Base-by-base conservation (phyloP, 768 basidiomycete genomes). In the Chalciporus sphaerocephalus region DNA sequence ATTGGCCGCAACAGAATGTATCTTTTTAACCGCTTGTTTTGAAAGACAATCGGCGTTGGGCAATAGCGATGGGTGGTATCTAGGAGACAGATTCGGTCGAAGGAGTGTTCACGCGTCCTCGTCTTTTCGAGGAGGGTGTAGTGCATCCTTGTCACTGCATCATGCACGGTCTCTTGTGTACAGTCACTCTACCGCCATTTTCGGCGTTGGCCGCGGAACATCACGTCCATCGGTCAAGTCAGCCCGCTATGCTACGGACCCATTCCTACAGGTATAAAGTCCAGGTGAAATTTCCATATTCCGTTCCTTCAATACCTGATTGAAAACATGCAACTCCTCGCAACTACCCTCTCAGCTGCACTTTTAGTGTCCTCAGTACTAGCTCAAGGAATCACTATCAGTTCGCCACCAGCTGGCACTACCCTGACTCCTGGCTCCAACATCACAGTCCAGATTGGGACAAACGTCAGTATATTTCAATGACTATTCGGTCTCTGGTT, bases 391-490 rank as follows among this genome's bases (percentile, higher is more conserved):
- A 44, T 44, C 9, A 18, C 1, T 18, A 48, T 50, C 11, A 36
- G 25, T 17, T 23, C 15, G 3, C 49, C 49, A n/a, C 8, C 22
- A 11, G n/a, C 49, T 9, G 69, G 68, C 2, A 55, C 66, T 3
- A 50, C 56, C 23, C 61, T 78, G 12, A 38, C 44, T 4, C 54
- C 68, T 15, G 75, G 76, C 16, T 51, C 57, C 4, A 56, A 56
- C 21, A 35, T 76, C 40, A 69, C 63, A 3, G 67, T 77, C 9
- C 68, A 73, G 44, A 53, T 78, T 12, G 71, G 71, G 40, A 61
- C 65, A 40, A 70, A 68, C 3, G 74, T 76, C 51, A 13, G 72
- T 54, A n/a, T n/a, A 5, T 33, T 27, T 30, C 5, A 5, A 18
- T 40, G 13, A 12, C 38, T 28, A 17, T 30, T 9, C 9, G 5